These are phyloP conservation scores for Chiua virens DNA, from an alignment of 768 basidiomycete species.

Conservation along the genomic window DNA sequence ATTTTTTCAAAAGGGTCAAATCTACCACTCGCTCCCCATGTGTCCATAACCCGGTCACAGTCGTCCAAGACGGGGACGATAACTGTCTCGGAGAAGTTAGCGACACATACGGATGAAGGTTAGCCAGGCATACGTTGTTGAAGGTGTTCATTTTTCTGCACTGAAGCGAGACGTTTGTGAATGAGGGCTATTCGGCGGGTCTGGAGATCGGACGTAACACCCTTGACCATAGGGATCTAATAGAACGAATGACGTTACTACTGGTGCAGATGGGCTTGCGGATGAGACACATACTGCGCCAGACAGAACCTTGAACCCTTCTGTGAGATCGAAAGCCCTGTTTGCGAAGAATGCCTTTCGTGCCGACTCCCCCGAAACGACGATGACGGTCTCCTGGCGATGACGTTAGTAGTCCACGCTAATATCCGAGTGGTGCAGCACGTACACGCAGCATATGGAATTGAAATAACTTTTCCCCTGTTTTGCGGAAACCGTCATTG, in stretches of 20 bases:
- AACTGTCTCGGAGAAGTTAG: constrained; percentile 42
- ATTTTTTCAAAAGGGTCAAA: constrained; percentile 73
- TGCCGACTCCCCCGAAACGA: constrained; percentile 72
- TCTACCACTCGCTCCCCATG: constrained; percentile 63
- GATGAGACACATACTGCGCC: constrained; percentile 58
- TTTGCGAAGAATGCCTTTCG: constrained; percentile 69
- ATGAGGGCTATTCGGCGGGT: constrained; percentile 60
- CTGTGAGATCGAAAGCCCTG: constrained; percentile 70
- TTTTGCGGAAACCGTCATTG: constrained; percentile 67
- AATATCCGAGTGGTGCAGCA: constrained; percentile 16
- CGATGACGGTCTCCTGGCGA: constrained; percentile 68
- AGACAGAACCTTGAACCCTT: constrained; percentile 78
- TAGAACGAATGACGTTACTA: constrained; percentile 12
- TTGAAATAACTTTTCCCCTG: constrained; percentile 65
- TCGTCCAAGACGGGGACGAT: constrained; percentile 67
- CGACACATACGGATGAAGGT: neutral
- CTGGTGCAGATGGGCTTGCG: constrained; percentile 12
- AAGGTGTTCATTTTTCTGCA: constrained; percentile 63
- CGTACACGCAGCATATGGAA: constrained; percentile 68
- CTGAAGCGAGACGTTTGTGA: constrained; percentile 65
- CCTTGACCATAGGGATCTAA: constrained; percentile 74
- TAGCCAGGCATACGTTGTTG: constrained; percentile 49
- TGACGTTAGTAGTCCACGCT: constrained; percentile 19
- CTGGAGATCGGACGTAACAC: constrained; percentile 72
- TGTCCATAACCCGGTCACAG: constrained; percentile 56